A percentile compares a stretch with the other conserved stretches of the same genome.
Conservation (phyloP, 2,329 filamentous ascomycete genomes). For the Penicillium psychrosexuale region DNA sequence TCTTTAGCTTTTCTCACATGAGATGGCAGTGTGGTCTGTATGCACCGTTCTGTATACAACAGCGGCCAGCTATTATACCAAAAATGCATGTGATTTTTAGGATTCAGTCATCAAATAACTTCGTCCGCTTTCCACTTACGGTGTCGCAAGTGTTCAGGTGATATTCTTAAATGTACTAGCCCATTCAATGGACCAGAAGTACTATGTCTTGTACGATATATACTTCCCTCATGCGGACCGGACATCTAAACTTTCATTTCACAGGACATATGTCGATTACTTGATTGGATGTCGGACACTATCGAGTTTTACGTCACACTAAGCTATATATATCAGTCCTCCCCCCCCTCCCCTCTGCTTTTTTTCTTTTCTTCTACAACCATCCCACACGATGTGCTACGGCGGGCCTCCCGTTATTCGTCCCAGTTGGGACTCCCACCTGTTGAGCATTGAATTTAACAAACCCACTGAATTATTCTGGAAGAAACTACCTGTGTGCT, state of each 20-base stretch:
- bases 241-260: neutral
- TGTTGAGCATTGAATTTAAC: neutral
- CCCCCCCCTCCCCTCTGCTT: neutral
- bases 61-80: neutral
- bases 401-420: neutral
- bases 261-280: neutral
- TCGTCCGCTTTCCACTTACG: neutral
- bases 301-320: neutral
- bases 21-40: neutral
- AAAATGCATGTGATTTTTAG: neutral
- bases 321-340: neutral
- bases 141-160: neutral
- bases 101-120: neutral
- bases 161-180: neutral
- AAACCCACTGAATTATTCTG: neutral
- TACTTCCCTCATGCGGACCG: neutral
- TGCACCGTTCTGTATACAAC: neutral
- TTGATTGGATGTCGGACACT: neutral
- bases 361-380: neutral
- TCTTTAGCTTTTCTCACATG: too few species aligned
- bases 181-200: neutral
- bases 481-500: neutral
- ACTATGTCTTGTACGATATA: neutral
- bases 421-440: neutral
- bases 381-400: conserved; percentile 2